A percentile compares a stretch with the other conserved stretches of the same genome.
Evolutionary conservation across 768 basidiomycete genomes (phyloP).

Genomic region (Termitomyces sp.): DNA sequence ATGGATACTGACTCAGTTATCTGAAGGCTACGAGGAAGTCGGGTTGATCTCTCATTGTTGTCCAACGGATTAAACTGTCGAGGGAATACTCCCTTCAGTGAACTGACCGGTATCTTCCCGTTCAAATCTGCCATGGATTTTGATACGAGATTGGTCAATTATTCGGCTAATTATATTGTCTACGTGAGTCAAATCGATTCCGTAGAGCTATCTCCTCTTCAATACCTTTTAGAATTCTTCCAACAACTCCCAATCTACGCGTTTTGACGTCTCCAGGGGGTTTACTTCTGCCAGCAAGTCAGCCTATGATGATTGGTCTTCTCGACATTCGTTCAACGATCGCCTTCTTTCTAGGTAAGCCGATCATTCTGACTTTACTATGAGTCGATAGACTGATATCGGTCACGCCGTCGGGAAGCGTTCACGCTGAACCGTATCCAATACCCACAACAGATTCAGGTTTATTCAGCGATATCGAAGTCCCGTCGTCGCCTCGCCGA

Average conservation of each 20-base stretch:
- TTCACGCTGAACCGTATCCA: conserved; percentile 48
- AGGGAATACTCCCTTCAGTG: conserved; percentile 45
- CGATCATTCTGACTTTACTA: conserved; percentile 5
- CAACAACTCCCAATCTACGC: conserved; percentile 26
- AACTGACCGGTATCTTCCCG: conserved; percentile 52
- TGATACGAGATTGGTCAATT: conserved; percentile 25
- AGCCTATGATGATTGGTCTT: conserved; percentile 34
- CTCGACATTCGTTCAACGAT: conserved; percentile 20
- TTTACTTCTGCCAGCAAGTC: conserved; percentile 32
- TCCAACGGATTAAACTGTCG: conserved; percentile 44
- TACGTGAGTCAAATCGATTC: conserved; percentile 14
- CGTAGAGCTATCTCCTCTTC: neutral
- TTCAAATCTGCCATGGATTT: conserved; percentile 25
- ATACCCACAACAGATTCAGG: conserved; percentile 55
- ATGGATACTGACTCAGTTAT: neutral
- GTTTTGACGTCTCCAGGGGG: conserved; percentile 56
- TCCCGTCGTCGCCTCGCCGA: conserved; percentile 1
- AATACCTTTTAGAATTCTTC: neutral
- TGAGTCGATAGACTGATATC: conserved; percentile 2
- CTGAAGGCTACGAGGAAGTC: conserved; percentile 23
- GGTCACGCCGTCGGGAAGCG: conserved; percentile 23
- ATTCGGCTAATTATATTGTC: conserved; percentile 27
- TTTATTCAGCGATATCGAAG: conserved; percentile 27
- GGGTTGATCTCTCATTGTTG: conserved; percentile 37
- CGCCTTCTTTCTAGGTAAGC: conserved; percentile 32